phyloP scores from a whole-genome alignment of 2,329 filamentous ascomycete genomes.

The Penicillium sp. region DNA sequence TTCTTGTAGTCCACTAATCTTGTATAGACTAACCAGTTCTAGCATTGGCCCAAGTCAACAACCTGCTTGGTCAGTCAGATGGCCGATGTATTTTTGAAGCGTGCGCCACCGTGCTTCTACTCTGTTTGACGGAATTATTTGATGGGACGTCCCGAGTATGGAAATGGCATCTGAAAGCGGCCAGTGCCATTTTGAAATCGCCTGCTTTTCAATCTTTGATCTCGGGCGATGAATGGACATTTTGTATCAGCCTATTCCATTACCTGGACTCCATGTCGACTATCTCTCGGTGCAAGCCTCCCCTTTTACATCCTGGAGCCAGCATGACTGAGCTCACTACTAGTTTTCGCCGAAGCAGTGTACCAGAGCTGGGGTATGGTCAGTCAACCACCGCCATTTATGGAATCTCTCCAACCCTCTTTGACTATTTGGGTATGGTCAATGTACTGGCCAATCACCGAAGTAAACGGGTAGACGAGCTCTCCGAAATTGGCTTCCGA shows the following conservation, averaged over 20 bases:
- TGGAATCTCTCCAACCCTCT: conserved; percentile 20
- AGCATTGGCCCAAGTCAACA: conserved; percentile 27
- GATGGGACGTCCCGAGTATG: conserved; percentile 45
- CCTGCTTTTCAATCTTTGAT: conserved; percentile 28
- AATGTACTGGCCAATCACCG: conserved; percentile 31
- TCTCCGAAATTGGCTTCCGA: conserved; percentile 33
- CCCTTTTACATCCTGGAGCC: conserved; percentile 19
- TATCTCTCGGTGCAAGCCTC: conserved; percentile 30
- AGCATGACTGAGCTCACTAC: conserved; percentile 20
- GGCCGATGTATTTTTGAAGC: conserved; percentile 39
- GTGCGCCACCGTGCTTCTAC: conserved; percentile 42
- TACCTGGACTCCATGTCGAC: conserved; percentile 33
- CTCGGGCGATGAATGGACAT: conserved; percentile 30
- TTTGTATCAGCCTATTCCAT: conserved; percentile 43
- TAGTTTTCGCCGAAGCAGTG: conserved; percentile 8
- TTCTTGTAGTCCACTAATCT: neutral
- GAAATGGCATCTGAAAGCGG: conserved; percentile 46
- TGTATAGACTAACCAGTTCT: neutral
- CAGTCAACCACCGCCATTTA: conserved; percentile 20
- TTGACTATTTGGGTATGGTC: conserved; percentile 29
- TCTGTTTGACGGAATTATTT: conserved; percentile 47
- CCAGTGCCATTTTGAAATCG: conserved; percentile 40
- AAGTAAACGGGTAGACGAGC: conserved; percentile 26
- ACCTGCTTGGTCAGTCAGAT: conserved; percentile 18
- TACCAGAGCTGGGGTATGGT: conserved; percentile 2